Evolutionary conservation across 1,284 basidiomycete species (phyloP).

Genomic region (Tilletiaria anomala): DNA sequence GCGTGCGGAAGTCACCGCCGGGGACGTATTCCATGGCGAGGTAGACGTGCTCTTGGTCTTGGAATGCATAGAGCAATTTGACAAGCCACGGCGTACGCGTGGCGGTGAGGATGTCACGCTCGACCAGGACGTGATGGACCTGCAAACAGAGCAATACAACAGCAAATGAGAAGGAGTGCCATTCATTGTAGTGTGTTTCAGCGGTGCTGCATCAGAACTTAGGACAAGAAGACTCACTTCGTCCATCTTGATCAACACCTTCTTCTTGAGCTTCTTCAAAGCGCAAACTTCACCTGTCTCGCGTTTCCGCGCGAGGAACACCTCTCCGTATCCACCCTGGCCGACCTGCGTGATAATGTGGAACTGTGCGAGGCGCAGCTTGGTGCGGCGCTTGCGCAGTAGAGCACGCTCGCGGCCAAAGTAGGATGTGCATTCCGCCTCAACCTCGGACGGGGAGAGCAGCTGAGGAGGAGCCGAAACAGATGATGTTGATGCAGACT

Average conservation of each 20-base stretch:
- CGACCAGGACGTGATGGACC: conserved; percentile 33
- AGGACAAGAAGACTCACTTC: no score
- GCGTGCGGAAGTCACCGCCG: conserved; percentile 38
- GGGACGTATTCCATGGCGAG: conserved; percentile 47
- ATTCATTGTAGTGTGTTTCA: no score
- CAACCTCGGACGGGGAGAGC: conserved; percentile 56
- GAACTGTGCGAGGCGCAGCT: conserved; percentile 35
- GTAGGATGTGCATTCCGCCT: conserved; percentile 21
- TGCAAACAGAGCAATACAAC: no score
- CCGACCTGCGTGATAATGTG: conserved; percentile 39
- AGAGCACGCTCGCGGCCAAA: conserved; percentile 30
- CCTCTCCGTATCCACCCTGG: conserved; percentile 38
- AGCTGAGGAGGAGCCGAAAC: conserved; percentile 5
- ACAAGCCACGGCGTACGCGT: conserved; percentile 38
- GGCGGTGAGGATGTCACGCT: conserved; percentile 37
- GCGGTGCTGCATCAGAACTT: no score
- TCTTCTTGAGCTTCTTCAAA: conserved; percentile 35
- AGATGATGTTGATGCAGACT: background rate
- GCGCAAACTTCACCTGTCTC: conserved; percentile 39
- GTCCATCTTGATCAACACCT: conserved; percentile 38
- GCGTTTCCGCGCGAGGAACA: conserved; percentile 35
- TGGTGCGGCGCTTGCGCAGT: conserved; percentile 32
- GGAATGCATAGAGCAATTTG: conserved; percentile 35
- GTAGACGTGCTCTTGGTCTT: conserved; percentile 36
- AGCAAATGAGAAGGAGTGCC: no score